Evolutionary conservation across 768 basidiomycete genomes (phyloP), one percentile per base, ranked within the genome.

Genomic region (Pleurotus citrinopileatus): DNA sequence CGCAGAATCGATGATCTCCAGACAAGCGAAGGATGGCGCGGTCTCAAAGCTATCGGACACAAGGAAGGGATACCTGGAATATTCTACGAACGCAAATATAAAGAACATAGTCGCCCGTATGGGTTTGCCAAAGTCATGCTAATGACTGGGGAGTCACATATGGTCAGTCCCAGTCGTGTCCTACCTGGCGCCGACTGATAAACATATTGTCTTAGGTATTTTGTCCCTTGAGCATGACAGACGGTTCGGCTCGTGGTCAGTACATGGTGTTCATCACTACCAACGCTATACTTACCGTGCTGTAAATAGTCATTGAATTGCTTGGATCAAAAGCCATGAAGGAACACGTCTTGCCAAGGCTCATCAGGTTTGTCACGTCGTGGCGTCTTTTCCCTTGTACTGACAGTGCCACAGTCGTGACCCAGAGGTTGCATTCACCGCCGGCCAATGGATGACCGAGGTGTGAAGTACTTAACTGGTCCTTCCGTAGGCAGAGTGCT

Each of bases 401-500:
- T 53, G 42, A n/a, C 26, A n/a, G 43, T 27, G 19, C 19, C 32
- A 3, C 19, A 88, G 87, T 62, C 85, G 83, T 4, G 79, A 91
- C 62, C 81, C 87, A 7, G 61, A 70, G 1, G 53, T 66, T 26
- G 84, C 86, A 0, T 91, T 83, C 56, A 88, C 84, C 3, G 80
- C 87, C 8, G 89, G 89, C 0, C 89, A 91, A 67, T 91, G 88
- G 88, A 89, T 89, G 89, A 90, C 89, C 2, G 87, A 90, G 70
- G 87, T 78, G 55, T 3, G 65, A 56, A 4, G 55, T 56, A 58
- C 43, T n/a, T 34, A 9, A 2, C 32, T 1, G 32, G 3, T 32
- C 66, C 63, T 0, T 63, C n/a, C n/a, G 19, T 12, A 68, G 28
- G 65, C 67, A 6, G 64, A 72, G 27, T 74, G 70, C 59, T 56